Percentiles rank a stretch among this genome's conserved stretches.
These are phyloP conservation scores for Pyrenophora tritici-repentis DNA, from an alignment of 2,329 filamentous ascomycete species.

Conservation along the genomic window DNA sequence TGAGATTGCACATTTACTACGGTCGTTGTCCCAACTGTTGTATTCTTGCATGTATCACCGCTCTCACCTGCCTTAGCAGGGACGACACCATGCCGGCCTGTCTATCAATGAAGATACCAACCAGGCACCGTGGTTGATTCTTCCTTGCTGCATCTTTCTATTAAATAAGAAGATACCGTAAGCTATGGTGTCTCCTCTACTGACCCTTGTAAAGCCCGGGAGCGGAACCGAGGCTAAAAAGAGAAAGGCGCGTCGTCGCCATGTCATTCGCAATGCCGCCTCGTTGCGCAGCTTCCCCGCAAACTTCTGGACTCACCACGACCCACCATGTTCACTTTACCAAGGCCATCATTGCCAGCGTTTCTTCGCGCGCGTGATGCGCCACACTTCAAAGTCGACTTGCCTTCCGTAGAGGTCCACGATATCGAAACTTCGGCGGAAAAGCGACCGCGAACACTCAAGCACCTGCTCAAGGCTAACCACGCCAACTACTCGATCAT, in stretches of 20 bases:
- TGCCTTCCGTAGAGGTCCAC: constrained; percentile 74
- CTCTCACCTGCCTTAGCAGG: no score
- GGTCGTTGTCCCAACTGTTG: no score
- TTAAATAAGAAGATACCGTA: neutral
- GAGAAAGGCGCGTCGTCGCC: constrained; percentile 20
- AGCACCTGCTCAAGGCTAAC: constrained; percentile 88
- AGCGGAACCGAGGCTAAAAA: constrained; percentile 18
- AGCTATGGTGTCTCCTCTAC: neutral
- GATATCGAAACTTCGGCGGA: constrained; percentile 80
- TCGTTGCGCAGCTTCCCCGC: constrained; percentile 26
- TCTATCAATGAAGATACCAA: no score
- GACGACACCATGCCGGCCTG: no score
- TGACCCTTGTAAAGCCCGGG: constrained; percentile 1
- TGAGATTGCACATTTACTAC: no score
- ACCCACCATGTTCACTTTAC: constrained; percentile 31
- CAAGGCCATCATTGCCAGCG: constrained; percentile 26
- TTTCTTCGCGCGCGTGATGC: constrained; percentile 24
- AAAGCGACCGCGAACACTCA: constrained; percentile 79
- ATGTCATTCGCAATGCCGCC: constrained; percentile 7
- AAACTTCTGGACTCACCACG: constrained; percentile 14
- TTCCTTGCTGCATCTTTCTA: no score
- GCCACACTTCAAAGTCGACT: constrained; percentile 45
- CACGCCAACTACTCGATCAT: constrained; percentile 88
- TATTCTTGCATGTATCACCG: no score
- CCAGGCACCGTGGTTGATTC: no score